Conservation (phyloP, 192 early-diverging fungal genomes). For the Paraglomus occultum region DNA sequence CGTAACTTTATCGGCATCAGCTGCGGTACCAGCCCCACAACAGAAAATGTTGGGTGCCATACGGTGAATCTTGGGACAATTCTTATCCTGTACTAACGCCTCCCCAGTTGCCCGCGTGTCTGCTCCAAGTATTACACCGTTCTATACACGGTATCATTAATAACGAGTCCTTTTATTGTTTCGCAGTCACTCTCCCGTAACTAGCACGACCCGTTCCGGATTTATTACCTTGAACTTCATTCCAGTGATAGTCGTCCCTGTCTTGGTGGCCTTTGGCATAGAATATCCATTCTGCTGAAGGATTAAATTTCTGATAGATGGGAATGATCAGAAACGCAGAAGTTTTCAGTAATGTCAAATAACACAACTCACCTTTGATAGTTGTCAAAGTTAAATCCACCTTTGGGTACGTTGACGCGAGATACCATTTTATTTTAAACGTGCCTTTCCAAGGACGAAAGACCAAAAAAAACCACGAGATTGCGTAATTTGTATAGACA, state of each 20-base stretch:
- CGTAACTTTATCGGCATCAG: slow-evolving; percentile 96
- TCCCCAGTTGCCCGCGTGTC: slow-evolving; percentile 97
- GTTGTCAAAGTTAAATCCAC: slow-evolving; percentile 89
- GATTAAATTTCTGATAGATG: slow-evolving; percentile 64
- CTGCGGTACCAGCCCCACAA: slow-evolving; percentile 98
- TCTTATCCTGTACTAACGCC: slow-evolving; percentile 97
- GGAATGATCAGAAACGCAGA: slow-evolving; percentile 26
- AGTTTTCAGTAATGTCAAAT: slow-evolving; percentile 5
- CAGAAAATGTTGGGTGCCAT: slow-evolving; percentile 98
- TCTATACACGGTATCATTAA: slow-evolving; percentile 41
- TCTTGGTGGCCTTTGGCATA: slow-evolving; percentile 83
- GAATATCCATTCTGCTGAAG: slow-evolving; percentile 75
- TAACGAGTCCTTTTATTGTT: not conserved
- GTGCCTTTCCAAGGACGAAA: too few species aligned
- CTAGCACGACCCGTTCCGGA: too few species aligned
- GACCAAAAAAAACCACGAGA: too few species aligned
- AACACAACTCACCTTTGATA: slow-evolving; percentile 58
- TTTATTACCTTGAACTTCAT: slow-evolving; percentile 77
- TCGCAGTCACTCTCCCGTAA: too few species aligned
- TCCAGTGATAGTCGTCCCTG: slow-evolving; percentile 97
- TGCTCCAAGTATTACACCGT: slow-evolving; percentile 91
- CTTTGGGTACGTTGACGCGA: slow-evolving; percentile 44
- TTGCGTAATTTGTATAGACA: too few species aligned
- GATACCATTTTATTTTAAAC: slow-evolving; percentile 49
- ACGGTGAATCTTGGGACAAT: slow-evolving; percentile 99